A percentile compares a stretch with the other conserved stretches of the same genome.
phyloP scores from a whole-genome alignment of 345 rosid genomes.

The Pugionium cornutum region DNA sequence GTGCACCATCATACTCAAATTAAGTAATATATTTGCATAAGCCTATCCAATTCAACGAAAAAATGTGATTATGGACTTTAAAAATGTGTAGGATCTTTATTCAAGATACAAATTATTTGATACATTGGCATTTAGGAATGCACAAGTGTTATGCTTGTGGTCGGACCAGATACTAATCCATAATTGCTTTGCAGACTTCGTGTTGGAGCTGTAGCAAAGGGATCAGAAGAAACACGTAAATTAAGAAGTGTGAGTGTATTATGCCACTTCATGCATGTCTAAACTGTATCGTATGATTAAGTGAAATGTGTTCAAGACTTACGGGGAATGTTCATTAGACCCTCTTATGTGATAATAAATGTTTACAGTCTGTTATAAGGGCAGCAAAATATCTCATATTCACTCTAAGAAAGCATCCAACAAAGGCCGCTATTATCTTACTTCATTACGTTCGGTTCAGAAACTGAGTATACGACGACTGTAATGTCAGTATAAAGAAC shows the following conservation, averaged over 20 bases:
- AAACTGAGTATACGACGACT: no score
- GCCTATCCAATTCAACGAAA: conserved; percentile 7
- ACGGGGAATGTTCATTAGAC: conserved; percentile 35
- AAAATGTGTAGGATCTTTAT: conserved; percentile 1
- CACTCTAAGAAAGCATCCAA: background rate
- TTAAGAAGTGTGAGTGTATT: conserved; percentile 38
- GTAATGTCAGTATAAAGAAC: no score
- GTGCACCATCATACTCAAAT: conserved; percentile 41
- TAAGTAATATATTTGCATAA: conserved; percentile 9
- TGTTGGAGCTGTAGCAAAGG: conserved; percentile 77
- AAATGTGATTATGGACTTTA: background rate
- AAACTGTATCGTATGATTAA: conserved; percentile 41
- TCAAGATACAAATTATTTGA: background rate
- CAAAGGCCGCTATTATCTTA: no score
- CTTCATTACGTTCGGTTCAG: no score
- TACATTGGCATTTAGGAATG: conserved; percentile 12
- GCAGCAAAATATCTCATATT: conserved; percentile 20
- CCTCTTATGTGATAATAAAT: conserved; percentile 43
- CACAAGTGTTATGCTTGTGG: conserved; percentile 26
- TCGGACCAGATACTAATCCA: conserved; percentile 13
- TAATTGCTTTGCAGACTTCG: conserved; percentile 61
- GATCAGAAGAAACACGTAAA: conserved; percentile 28
- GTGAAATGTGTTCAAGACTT: conserved; percentile 32
- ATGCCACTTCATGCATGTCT: conserved; percentile 39
- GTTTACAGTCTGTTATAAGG: conserved; percentile 14